These are phyloP conservation scores for Triticum urartu DNA, from an alignment of 176 grass and related monocot genomes.

Conservation along the genomic window DNA sequence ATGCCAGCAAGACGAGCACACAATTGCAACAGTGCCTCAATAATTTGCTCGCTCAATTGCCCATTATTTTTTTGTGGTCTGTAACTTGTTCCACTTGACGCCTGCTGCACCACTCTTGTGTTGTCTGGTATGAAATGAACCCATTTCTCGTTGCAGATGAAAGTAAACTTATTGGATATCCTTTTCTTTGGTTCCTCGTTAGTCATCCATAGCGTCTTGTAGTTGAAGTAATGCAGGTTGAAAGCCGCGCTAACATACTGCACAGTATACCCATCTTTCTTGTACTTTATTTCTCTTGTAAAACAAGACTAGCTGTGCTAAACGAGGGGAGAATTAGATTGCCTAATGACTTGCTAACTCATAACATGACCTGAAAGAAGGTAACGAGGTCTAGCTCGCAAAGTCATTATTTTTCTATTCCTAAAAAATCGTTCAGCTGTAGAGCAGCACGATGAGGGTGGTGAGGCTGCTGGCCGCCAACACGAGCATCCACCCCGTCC, in stretches of 20 bases:
- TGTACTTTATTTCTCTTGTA: not conserved
- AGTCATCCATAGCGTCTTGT: not conserved
- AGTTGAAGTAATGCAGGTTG: not conserved
- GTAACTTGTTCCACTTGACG: slow-evolving; percentile 13
- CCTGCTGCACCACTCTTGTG: not conserved
- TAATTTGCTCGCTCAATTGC: slow-evolving; percentile 58
- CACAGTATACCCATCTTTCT: not conserved
- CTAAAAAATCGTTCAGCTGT: slow-evolving; percentile 17
- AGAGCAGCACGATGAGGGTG: slow-evolving; percentile 59
- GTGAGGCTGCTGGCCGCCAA: slow-evolving; percentile 60
- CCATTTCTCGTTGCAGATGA: not conserved
- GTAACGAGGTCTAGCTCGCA: not conserved
- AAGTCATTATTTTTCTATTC: not conserved
- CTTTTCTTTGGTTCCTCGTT: not conserved
- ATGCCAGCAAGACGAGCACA: slow-evolving; percentile 58
- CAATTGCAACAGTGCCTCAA: slow-evolving; percentile 53
- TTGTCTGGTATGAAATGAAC: slow-evolving; percentile 17
- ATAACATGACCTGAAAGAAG: not conserved
- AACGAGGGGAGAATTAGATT: not conserved
- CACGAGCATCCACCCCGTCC: slow-evolving; percentile 60
- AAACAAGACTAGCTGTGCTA: slow-evolving; percentile 13
- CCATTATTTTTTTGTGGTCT: slow-evolving; percentile 29
- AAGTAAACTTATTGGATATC: not conserved
- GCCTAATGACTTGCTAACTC: not conserved
- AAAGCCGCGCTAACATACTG: not conserved